phyloP scores from a whole-genome alignment of 2,329 filamentous ascomycete species.

The Drechslerella stenobrocha region DNA sequence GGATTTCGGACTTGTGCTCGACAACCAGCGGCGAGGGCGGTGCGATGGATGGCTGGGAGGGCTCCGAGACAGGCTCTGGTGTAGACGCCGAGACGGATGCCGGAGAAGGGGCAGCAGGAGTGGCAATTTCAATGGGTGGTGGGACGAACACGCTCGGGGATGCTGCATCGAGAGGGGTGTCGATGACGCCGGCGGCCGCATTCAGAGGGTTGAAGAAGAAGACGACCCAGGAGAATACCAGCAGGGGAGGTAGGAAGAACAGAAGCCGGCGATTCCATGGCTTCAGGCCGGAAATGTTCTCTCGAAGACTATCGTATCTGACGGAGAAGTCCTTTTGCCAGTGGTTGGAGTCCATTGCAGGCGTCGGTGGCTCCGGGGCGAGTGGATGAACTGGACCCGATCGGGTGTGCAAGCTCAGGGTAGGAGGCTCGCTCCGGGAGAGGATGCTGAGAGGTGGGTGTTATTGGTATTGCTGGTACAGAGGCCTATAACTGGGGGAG shows the following conservation, averaged over 20 bases:
- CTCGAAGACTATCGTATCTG: conserved; percentile 43
- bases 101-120: conserved; percentile 1
- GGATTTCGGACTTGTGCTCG: conserved; percentile 36
- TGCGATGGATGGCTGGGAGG: neutral
- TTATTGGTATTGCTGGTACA: too few relatives aligned
- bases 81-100: too few relatives aligned
- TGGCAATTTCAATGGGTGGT: neutral
- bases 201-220: conserved; percentile 47
- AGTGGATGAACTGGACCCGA: too few relatives aligned
- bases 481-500: too few relatives aligned
- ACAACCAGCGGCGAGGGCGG: conserved; percentile 8
- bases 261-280: conserved; percentile 46
- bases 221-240: conserved; percentile 45
- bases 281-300: conserved; percentile 47
- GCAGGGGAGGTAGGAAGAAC: conserved; percentile 38
- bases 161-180: neutral
- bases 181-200: conserved; percentile 24
- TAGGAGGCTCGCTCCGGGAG: too few relatives aligned
- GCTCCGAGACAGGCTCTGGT: conserved; percentile 9
- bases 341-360: conserved; percentile 33
- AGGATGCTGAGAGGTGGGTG: too few relatives aligned
- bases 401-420: too few relatives aligned
- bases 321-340: conserved; percentile 45
- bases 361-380: too few relatives aligned
- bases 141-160: neutral